Conservation (phyloP, 2,329 filamentous ascomycete genomes). For the Aspergillus sp. region DNA sequence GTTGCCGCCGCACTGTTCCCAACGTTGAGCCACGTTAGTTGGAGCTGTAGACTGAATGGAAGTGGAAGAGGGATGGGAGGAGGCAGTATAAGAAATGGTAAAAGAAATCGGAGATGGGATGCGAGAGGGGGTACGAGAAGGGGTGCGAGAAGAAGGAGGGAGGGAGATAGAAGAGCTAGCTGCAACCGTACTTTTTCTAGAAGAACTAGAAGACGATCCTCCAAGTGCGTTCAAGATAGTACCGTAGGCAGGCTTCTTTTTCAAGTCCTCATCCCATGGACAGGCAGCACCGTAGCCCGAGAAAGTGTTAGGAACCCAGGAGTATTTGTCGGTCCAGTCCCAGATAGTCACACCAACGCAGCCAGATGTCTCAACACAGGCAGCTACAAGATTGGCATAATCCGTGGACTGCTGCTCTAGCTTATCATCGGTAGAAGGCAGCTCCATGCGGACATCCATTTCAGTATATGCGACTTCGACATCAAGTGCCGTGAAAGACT, state of each 20-base stretch:
- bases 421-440: conserved; percentile 20
- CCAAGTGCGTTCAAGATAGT: conserved; percentile 25
- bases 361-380: conserved; percentile 23
- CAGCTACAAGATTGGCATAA: conserved; percentile 24
- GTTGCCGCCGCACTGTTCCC: conserved; percentile 23
- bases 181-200: neutral
- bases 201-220: conserved; percentile 5
- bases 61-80: conserved; percentile 3
- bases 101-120: too few species aligned
- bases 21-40: conserved; percentile 14
- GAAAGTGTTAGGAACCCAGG: conserved; percentile 42
- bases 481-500: conserved; percentile 31
- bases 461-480: conserved; percentile 40
- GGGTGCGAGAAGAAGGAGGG: too few species aligned
- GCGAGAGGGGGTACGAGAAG: too few species aligned
- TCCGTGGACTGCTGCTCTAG: conserved; percentile 28
- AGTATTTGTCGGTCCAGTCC: conserved; percentile 44
- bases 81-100: too few species aligned
- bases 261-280: conserved; percentile 43
- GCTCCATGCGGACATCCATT: conserved; percentile 47
- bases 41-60: conserved; percentile 6
- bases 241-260: conserved; percentile 45
- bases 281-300: conserved; percentile 38
- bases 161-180: too few species aligned
- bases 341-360: conserved; percentile 36